Evolutionary conservation across 2,329 filamentous ascomycete genomes (phyloP).

Genomic region (Arthrobotrys iridis): DNA sequence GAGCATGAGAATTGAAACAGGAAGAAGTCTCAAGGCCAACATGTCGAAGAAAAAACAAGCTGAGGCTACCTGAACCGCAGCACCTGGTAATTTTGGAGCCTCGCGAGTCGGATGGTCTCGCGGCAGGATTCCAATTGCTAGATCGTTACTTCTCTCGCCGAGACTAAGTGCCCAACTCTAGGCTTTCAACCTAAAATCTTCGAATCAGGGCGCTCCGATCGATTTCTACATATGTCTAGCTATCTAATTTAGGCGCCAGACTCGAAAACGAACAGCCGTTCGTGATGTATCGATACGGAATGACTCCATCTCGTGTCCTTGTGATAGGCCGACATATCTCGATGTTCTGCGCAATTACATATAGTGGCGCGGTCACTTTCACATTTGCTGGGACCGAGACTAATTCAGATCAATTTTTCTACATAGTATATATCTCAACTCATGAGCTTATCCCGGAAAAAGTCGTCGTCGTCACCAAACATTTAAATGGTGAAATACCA

Average conservation of each 20-base stretch:
- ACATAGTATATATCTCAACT: too few species aligned
- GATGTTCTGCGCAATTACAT: too few species aligned
- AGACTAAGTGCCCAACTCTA: too few species aligned
- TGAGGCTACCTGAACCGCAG: conserved; percentile 20
- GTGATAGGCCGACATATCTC: too few species aligned
- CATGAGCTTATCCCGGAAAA: too few species aligned
- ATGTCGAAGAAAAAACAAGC: conserved; percentile 1
- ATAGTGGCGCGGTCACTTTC: too few species aligned
- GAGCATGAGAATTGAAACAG: not conserved
- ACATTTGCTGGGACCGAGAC: too few species aligned
- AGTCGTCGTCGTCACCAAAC: conserved; percentile 34
- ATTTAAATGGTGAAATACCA: not conserved
- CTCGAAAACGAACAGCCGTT: not conserved
- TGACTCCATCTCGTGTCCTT: too few species aligned
- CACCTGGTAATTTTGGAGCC: conserved; percentile 29
- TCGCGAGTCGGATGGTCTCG: conserved; percentile 7
- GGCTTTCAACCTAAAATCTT: not conserved
- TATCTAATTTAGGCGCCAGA: not conserved
- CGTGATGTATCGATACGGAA: not conserved
- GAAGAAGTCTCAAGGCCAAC: conserved; percentile 8
- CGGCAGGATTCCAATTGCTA: too few species aligned
- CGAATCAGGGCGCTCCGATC: too few species aligned
- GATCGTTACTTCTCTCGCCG: too few species aligned
- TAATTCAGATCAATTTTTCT: too few species aligned
- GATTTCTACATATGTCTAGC: not conserved